A percentile compares a stretch with the other conserved stretches of the same genome.
Conservation (phyloP, 495 filamentous ascomycete species). For the Beverwykella pulmonaria region DNA sequence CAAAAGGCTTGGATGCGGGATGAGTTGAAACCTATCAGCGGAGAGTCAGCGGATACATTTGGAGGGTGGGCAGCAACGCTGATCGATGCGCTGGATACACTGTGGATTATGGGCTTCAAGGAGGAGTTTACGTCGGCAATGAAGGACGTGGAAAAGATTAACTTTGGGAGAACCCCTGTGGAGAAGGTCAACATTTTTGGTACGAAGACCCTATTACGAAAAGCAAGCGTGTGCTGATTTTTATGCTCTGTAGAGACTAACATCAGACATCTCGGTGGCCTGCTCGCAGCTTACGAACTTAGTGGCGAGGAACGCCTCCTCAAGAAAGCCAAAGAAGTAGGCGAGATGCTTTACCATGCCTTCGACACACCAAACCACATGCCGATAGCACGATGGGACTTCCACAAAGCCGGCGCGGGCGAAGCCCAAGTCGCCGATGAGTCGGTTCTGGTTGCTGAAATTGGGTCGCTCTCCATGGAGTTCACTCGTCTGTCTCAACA, state of each 20-base stretch:
- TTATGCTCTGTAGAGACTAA: constrained; percentile 39
- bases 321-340: constrained; percentile 46
- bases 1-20: constrained; percentile 47
- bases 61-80: constrained; percentile 65
- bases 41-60: constrained; percentile 53
- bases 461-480: constrained; percentile 48
- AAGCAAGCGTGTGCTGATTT: background rate
- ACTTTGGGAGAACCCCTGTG: constrained; percentile 51
- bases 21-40: constrained; percentile 46
- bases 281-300: constrained; percentile 47
- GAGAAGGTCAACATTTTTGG: constrained; percentile 46
- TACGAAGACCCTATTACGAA: background rate
- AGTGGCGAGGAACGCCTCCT: constrained; percentile 44
- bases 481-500: constrained; percentile 47
- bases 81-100: constrained; percentile 65
- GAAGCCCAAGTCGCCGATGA: constrained; percentile 49
- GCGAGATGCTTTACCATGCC: constrained; percentile 46
- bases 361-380: constrained; percentile 50
- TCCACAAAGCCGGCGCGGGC: constrained; percentile 47
- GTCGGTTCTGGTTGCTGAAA: constrained; percentile 50
- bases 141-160: constrained; percentile 55
- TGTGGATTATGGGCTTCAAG: constrained; percentile 65
- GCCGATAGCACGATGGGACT: constrained; percentile 58
- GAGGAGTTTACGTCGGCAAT: constrained; percentile 64
- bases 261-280: constrained; percentile 48